Evolutionary conservation across 1,284 basidiomycete genomes (phyloP), one percentile per base, ranked within the genome.

Genomic region (Coniophora puteana): DNA sequence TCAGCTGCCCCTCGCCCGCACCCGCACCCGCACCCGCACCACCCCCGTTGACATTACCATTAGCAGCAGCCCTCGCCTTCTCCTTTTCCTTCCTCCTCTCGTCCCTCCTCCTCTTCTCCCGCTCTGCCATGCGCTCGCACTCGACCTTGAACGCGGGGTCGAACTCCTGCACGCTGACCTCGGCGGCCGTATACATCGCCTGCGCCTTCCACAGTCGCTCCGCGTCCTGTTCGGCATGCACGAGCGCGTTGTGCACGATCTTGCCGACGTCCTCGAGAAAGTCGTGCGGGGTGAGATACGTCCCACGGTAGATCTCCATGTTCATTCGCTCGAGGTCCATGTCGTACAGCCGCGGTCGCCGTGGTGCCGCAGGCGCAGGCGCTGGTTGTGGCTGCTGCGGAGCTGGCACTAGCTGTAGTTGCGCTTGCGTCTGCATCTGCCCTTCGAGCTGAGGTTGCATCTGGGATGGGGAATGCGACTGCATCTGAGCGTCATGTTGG

Each of bases 281-380:
- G 43, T 90, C 81, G 37, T 82, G 76, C 0, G 90, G 88, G 0
- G 92, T 93, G 26, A 92, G 78, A 61, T 99, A 99, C 41, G 83
- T 82, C 44, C 84, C 83, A 59, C 83, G 85, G 67, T 92, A 92
- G 12, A 99, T 72, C 42, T 91, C 83, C 26, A 76, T 70, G 53
- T 94, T 88, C 78, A 99, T 93, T 50, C 77, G 83, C 57, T 98
- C 95, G 22, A 99, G 74, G 58, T 95, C 91, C 68, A 95, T 82
- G 53, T 93, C 79, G 58, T 80, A 87, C 17, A 90, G 64, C 25
- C 58, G 50, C 20, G 56, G 54, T 21, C 2, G 34, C 28, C 40
- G 45, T n/a, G n/a, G n/a, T n/a, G 33, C 8, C 10, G 26, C 10
- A 10, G 14, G n/a, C n/a, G n/a, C n/a, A n/a, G n/a, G n/a, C n/a